Conservation (phyloP, 805 yeast genomes). For the Jamesozyma spencerorum region DNA sequence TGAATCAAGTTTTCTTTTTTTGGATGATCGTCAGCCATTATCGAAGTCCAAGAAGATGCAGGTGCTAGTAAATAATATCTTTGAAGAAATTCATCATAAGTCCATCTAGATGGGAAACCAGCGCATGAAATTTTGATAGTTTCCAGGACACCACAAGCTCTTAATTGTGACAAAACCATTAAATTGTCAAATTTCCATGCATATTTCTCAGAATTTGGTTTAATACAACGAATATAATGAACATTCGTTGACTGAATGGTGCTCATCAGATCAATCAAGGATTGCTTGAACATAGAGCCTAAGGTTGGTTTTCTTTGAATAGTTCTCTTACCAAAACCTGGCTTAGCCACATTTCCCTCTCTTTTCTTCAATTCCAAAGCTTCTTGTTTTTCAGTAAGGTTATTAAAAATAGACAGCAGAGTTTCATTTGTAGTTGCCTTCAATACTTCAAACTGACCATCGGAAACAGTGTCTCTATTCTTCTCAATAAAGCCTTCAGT, state of each 20-base stretch:
- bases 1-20: constrained; percentile 46
- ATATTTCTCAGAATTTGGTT: constrained; percentile 86
- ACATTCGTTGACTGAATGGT: constrained; percentile 92
- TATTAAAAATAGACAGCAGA: constrained; percentile 53
- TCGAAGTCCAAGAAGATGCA: constrained; percentile 56
- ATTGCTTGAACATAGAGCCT: constrained; percentile 88
- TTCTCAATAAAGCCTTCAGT: constrained; percentile 93
- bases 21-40: constrained; percentile 38
- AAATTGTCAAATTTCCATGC: constrained; percentile 95
- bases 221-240: constrained; percentile 94
- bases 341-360: constrained; percentile 33
- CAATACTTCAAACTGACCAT: constrained; percentile 83
- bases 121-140: constrained; percentile 95
- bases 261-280: constrained; percentile 83
- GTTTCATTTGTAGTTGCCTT: constrained; percentile 58
- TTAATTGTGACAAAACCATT: constrained; percentile 90
- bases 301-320: constrained; percentile 79
- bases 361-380: constrained; percentile 19
- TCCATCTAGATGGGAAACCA: constrained; percentile 95
- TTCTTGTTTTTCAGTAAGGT: constrained; percentile 43
- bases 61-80: constrained; percentile 77
- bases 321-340: constrained; percentile 33
- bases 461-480: constrained; percentile 94
- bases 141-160: constrained; percentile 98
- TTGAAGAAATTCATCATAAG: constrained; percentile 85